Conservation (phyloP, 495 filamentous ascomycete species). For the Podospora pseudoanserina region DNA sequence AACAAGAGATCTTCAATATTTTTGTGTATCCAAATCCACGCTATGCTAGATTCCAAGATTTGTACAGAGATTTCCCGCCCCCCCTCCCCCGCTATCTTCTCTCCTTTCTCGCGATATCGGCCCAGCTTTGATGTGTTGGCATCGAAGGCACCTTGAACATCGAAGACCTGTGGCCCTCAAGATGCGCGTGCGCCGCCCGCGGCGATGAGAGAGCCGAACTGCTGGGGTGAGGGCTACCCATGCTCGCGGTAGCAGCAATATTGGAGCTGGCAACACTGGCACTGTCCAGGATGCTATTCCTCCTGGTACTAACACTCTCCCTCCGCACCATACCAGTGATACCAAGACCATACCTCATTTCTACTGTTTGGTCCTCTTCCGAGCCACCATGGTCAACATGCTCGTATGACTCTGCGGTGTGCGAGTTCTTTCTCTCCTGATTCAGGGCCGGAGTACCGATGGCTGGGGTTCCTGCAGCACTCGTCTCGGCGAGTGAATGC, state of each 20-base stretch:
- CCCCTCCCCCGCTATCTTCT: conserved; percentile 1
- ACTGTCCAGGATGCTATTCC: conserved; percentile 12
- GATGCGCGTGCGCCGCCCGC: conserved; percentile 14
- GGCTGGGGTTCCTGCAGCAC: conserved; percentile 25
- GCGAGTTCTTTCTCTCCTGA: not conserved
- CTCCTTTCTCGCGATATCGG: conserved; percentile 27
- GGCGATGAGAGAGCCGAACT: conserved; percentile 28
- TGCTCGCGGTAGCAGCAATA: conserved; percentile 7
- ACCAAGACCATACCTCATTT: conserved; percentile 20
- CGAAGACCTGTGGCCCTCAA: conserved; percentile 8
- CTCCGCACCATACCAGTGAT: conserved; percentile 15
- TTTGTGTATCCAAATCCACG: not conserved
- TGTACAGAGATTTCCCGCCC: not conserved
- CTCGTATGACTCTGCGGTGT: conserved; percentile 4
- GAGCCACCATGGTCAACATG: conserved; percentile 3
- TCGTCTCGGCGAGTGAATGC: conserved; percentile 25
- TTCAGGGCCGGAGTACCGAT: conserved; percentile 15
- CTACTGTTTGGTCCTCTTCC: conserved; percentile 1
- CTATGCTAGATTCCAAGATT: not conserved
- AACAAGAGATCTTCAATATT: not conserved
- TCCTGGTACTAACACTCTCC: conserved; percentile 20
- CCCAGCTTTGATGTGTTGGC: conserved; percentile 36
- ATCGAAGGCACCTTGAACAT: conserved; percentile 24
- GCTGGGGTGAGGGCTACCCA: conserved; percentile 17
- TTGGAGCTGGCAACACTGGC: conserved; percentile 22